Evolutionary conservation across 805 yeast species (phyloP).

Genomic region (Spathaspora girioi): DNA sequence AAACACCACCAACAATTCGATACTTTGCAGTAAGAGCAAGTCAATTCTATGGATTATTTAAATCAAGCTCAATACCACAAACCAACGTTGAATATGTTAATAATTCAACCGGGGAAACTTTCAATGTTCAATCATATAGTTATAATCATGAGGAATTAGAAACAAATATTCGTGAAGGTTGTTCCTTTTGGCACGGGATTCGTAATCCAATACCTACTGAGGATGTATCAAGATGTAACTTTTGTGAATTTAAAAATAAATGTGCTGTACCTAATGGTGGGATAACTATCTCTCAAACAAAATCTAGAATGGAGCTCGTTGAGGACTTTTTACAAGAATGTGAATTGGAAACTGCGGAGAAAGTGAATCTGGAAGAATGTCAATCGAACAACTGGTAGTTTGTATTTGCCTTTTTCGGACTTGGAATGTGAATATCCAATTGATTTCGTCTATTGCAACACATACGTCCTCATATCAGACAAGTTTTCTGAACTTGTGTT

Average conservation of each 20-base stretch:
- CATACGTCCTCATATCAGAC: too few species aligned
- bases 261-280: conserved; percentile 20
- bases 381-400: too few species aligned
- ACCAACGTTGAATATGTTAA: conserved; percentile 54
- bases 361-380: too few species aligned
- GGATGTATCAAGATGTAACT: conserved; percentile 43
- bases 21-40: conserved; percentile 54
- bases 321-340: conserved; percentile 7
- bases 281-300: not conserved
- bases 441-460: too few species aligned
- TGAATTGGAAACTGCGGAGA: not conserved
- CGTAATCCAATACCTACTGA: conserved; percentile 45
- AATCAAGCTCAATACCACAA: conserved; percentile 31
- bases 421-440: too few species aligned
- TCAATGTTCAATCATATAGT: conserved; percentile 36
- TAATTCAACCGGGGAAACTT: conserved; percentile 26
- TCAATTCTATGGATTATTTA: conserved; percentile 39
- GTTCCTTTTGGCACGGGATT: conserved; percentile 57
- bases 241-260: conserved; percentile 47
- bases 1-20: conserved; percentile 50
- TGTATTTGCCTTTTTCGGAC: too few species aligned
- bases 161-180: conserved; percentile 25
- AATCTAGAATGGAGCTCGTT: not conserved
- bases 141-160: conserved; percentile 32
- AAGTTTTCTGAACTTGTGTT: too few species aligned